Conservation (phyloP, 306 rosid species). For the Lathyrus sativus region DNA sequence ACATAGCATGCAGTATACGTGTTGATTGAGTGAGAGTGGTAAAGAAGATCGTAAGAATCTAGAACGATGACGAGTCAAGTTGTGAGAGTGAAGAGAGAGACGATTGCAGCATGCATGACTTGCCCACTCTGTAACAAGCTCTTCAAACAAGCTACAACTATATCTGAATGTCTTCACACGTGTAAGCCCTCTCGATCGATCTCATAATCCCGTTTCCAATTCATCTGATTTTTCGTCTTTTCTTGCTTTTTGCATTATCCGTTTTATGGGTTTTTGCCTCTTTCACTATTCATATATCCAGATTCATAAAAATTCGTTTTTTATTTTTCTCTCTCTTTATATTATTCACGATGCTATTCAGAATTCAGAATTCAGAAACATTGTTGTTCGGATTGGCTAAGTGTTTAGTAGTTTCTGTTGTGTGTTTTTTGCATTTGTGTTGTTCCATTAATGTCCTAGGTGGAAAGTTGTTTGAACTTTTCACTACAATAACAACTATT, state of each 20-base stretch:
- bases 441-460: slow-evolving; percentile 36
- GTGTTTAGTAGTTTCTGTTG: slow-evolving; percentile 6
- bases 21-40: neutral
- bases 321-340: neutral
- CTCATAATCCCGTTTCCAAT: slow-evolving; percentile 10
- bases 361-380: slow-evolving; percentile 20
- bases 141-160: slow-evolving; percentile 85
- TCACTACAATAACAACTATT: slow-evolving; percentile 35
- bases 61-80: slow-evolving; percentile 76
- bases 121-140: slow-evolving; percentile 82
- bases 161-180: slow-evolving; percentile 97
- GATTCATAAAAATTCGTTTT: slow-evolving; percentile 20
- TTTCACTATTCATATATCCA: slow-evolving; percentile 29
- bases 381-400: slow-evolving; percentile 34
- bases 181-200: slow-evolving; percentile 54
- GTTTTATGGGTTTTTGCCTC: slow-evolving; percentile 38
- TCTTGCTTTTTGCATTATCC: slow-evolving; percentile 6
- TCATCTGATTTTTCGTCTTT: slow-evolving; percentile 38
- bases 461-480: slow-evolving; percentile 47
- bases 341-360: neutral
- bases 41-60: neutral
- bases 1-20: slow-evolving; percentile 61
- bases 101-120: slow-evolving; percentile 89
- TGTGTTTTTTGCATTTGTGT: slow-evolving; percentile 25
- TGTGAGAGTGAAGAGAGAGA: slow-evolving; percentile 61